Percentiles rank a stretch among this genome's conserved stretches.
Evolutionary conservation across 2,329 filamentous ascomycete species (phyloP).

Genomic region (Hypoxylon sp.): DNA sequence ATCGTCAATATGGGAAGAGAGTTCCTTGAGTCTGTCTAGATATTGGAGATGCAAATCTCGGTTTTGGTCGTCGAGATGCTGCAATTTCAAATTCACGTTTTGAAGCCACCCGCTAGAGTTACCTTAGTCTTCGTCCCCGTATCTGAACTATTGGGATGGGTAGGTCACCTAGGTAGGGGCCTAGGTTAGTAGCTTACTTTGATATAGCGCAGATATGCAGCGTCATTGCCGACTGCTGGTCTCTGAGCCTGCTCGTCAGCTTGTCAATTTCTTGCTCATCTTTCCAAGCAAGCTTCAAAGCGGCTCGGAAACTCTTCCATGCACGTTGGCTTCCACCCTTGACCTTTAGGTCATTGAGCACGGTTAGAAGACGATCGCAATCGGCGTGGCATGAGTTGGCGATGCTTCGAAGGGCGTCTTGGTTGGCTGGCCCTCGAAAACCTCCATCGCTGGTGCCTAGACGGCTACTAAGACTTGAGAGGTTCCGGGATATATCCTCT

Average conservation of each 20-base stretch:
- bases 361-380: slow-evolving; percentile 4
- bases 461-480: background rate
- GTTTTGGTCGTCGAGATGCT: slow-evolving; percentile 1
- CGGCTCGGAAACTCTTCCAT: slow-evolving; percentile 15
- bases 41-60: slow-evolving; percentile 3
- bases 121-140: background rate
- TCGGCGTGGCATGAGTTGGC: slow-evolving; percentile 2
- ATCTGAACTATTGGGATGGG: background rate
- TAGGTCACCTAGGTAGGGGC: too few species aligned
- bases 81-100: background rate
- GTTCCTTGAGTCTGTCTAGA: slow-evolving; percentile 2
- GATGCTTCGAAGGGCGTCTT: slow-evolving; percentile 7
- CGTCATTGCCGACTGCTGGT: slow-evolving; percentile 4
- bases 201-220: slow-evolving; percentile 13
- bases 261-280: slow-evolving; percentile 16
- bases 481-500: slow-evolving; percentile 1
- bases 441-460: background rate
- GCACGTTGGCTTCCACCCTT: slow-evolving; percentile 1
- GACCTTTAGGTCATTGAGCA: slow-evolving; percentile 6
- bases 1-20: slow-evolving; percentile 2
- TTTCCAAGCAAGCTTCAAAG: slow-evolving; percentile 13
- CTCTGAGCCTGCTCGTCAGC: slow-evolving; percentile 1
- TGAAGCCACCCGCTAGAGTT: slow-evolving; percentile 7
- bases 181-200: slow-evolving; percentile 7
- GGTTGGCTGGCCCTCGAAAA: background rate